Conservation (phyloP, 2,329 filamentous ascomycete species). For the Penicillium palitans region DNA sequence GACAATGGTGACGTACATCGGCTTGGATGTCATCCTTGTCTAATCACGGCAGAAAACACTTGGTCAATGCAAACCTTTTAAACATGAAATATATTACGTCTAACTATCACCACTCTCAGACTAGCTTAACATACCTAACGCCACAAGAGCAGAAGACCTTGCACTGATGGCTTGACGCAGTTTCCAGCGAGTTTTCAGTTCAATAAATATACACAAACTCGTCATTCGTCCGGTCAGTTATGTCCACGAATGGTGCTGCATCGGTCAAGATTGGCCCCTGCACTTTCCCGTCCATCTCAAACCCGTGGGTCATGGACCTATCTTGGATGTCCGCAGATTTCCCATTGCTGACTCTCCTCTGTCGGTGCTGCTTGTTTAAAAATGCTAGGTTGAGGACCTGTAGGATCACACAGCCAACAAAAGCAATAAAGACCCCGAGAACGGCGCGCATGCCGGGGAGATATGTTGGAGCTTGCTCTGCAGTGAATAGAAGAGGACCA, state of each 20-base stretch:
- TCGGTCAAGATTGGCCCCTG: not conserved
- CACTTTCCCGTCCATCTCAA: not conserved
- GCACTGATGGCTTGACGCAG: not conserved
- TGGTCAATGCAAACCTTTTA: not conserved
- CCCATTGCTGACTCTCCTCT: not conserved
- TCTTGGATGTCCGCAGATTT: not conserved
- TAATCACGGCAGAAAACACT: not conserved
- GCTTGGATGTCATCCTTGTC: not conserved
- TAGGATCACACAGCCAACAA: not conserved
- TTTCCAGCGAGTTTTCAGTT: not conserved
- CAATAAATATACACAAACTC: slow-evolving; percentile 1
- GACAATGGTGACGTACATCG: not conserved
- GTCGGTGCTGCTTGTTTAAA: not conserved
- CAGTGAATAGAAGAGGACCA: not conserved
- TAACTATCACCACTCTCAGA: not conserved
- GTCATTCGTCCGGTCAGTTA: not conserved
- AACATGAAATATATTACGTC: not conserved
- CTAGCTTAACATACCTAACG: not conserved
- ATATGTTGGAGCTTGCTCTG: not conserved
- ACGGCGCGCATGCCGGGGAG: not conserved
- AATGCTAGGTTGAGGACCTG: not conserved
- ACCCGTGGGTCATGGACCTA: not conserved
- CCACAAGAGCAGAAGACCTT: not conserved
- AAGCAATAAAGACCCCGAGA: not conserved
- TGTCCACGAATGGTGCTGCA: not conserved